These are phyloP conservation scores for Marsdenia floribunda DNA, from an alignment of 257 asterid species.

Conservation along the genomic window DNA sequence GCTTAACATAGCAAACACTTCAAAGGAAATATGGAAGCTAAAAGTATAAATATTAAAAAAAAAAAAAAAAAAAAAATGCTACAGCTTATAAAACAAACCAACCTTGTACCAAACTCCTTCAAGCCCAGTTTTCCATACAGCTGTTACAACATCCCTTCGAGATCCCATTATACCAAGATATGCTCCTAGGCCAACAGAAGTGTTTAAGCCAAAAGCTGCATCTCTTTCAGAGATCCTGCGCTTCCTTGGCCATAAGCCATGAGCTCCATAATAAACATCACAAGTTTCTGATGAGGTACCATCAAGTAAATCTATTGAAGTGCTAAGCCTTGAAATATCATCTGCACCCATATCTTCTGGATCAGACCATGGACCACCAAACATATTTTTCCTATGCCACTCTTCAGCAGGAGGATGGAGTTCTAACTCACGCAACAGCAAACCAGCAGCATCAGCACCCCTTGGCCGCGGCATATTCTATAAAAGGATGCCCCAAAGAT, in stretches of 20 bases:
- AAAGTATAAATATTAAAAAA: no score
- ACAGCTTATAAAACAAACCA: not conserved
- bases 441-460: constrained; percentile 99
- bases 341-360: constrained; percentile 53
- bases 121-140: constrained; percentile 96
- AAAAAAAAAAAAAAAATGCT: not conserved
- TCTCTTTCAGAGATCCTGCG: constrained; percentile 97
- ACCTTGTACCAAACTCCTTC: constrained; percentile 99
- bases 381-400: constrained; percentile 98
- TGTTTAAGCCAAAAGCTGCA: constrained; percentile 94
- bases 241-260: constrained; percentile 96
- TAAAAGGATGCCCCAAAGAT: not conserved
- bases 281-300: constrained; percentile 46
- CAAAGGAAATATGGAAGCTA: not conserved
- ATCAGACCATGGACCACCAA: constrained; percentile 97
- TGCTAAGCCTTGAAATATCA: constrained; percentile 41
- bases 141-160: constrained; percentile 94
- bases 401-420: constrained; percentile 99
- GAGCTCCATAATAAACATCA: constrained; percentile 54
- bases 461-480: constrained; percentile 99
- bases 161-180: constrained; percentile 99
- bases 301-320: constrained; percentile 50
- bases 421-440: constrained; percentile 93
- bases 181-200: constrained; percentile 94
- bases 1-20: not conserved